Evolutionary conservation across 805 yeast species (phyloP).

Genomic region (Candida hispaniensis): DNA sequence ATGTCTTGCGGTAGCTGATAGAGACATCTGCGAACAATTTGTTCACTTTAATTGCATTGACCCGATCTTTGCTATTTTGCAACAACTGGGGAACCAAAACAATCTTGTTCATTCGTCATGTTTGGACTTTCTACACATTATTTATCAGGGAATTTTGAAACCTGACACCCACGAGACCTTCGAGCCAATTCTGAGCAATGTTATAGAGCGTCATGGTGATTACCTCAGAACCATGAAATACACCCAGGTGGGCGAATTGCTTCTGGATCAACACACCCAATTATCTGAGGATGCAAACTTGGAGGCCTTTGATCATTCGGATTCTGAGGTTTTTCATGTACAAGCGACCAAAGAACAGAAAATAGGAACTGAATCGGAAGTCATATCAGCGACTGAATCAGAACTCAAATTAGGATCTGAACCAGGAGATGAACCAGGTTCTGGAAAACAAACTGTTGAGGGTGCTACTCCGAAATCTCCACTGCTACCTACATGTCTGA

Average conservation of each 20-base stretch:
- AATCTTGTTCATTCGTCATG: conserved; percentile 67
- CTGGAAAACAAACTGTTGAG: no score
- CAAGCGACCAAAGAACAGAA: no score
- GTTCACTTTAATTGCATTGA: conserved; percentile 44
- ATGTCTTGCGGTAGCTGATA: conserved; percentile 49
- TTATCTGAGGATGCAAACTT: no score
- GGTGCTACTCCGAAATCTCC: no score
- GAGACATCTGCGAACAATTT: conserved; percentile 45
- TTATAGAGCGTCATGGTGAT: conserved; percentile 27
- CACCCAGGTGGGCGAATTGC: conserved; percentile 21
- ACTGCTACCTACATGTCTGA: no score
- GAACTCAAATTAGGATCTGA: no score
- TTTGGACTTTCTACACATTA: conserved; percentile 40
- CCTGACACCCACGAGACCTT: conserved; percentile 22
- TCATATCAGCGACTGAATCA: no score
- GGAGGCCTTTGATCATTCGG: background rate
- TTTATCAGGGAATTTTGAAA: conserved; percentile 8
- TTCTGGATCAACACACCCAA: no score
- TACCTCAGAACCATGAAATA: conserved; percentile 28
- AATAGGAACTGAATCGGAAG: no score
- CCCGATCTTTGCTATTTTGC: conserved; percentile 40
- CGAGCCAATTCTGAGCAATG: conserved; percentile 25
- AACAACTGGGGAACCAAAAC: conserved; percentile 39
- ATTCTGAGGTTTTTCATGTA: no score
- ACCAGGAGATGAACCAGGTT: no score